phyloP scores from a whole-genome alignment of 2,329 filamentous ascomycete species.

The Cladosporium sphaerospermum region DNA sequence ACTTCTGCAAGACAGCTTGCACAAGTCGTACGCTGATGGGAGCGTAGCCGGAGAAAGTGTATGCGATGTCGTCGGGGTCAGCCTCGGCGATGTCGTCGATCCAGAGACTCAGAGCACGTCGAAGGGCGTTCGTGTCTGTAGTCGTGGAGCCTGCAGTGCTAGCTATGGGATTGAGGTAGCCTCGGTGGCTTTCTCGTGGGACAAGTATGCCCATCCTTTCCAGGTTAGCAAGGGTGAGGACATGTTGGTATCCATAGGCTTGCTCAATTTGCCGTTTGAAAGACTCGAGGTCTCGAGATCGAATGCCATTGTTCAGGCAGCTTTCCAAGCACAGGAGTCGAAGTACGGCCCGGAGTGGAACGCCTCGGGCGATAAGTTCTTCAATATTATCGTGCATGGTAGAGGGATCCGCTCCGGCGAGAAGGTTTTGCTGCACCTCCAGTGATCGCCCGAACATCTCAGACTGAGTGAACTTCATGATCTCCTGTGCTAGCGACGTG shows the following conservation, averaged over 20 bases:
- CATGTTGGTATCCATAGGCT: slow-evolving; percentile 90
- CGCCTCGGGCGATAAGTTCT: slow-evolving; percentile 85
- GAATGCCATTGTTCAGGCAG: slow-evolving; percentile 80
- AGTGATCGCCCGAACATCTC: slow-evolving; percentile 83
- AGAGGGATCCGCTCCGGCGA: slow-evolving; percentile 80
- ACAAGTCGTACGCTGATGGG: slow-evolving; percentile 86
- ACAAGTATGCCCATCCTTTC: slow-evolving; percentile 86
- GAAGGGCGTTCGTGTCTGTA: slow-evolving; percentile 77
- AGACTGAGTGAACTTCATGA: slow-evolving; percentile 84
- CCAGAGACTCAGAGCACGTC: slow-evolving; percentile 80
- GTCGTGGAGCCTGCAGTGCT: slow-evolving; percentile 48
- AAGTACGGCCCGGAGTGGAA: slow-evolving; percentile 73
- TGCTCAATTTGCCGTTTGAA: slow-evolving; percentile 85
- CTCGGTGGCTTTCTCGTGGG: slow-evolving; percentile 63
- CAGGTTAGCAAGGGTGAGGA: slow-evolving; percentile 79
- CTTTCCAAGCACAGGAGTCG: slow-evolving; percentile 87
- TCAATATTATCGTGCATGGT: slow-evolving; percentile 87
- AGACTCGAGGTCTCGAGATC: slow-evolving; percentile 78
- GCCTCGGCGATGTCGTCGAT: slow-evolving; percentile 96
- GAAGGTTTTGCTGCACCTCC: slow-evolving; percentile 93
- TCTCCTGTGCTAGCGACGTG: slow-evolving; percentile 86
- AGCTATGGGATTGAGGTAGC: slow-evolving; percentile 73
- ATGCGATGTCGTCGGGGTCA: slow-evolving; percentile 90
- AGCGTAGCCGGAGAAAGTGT: slow-evolving; percentile 95
- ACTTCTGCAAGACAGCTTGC: slow-evolving; percentile 88